phyloP scores from a whole-genome alignment of 257 asterid species.

The Ilex aquifolium region DNA sequence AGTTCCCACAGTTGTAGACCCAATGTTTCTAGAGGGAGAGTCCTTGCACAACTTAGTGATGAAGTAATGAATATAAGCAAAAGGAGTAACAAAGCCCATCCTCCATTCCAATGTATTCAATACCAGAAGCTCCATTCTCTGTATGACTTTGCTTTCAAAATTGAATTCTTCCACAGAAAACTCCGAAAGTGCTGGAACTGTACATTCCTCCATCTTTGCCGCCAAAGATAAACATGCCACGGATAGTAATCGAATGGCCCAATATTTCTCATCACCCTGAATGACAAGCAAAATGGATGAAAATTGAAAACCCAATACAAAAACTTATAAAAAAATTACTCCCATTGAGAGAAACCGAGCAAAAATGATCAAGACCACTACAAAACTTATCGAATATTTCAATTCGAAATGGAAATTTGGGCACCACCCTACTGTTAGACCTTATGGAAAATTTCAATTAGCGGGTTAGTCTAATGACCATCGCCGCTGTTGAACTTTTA shows the following conservation, averaged over 20 bases:
- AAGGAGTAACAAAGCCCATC: conserved; percentile 48
- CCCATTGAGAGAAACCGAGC: too few relatives aligned
- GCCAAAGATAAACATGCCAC: conserved; percentile 60
- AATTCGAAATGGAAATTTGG: too few relatives aligned
- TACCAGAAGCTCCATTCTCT: conserved; percentile 55
- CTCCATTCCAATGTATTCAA: conserved; percentile 51
- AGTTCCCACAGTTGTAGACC: conserved; percentile 22
- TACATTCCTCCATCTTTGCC: conserved; percentile 55
- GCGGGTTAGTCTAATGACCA: too few relatives aligned
- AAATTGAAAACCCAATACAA: not conserved
- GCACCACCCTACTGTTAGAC: too few relatives aligned
- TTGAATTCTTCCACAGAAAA: conserved; percentile 25
- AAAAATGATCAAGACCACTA: too few relatives aligned
- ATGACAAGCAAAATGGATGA: not conserved
- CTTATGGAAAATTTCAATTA: too few relatives aligned
- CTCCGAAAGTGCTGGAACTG: conserved; percentile 31
- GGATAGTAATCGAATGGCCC: conserved; percentile 43
- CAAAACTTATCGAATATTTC: too few relatives aligned
- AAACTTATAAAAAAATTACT: too few relatives aligned
- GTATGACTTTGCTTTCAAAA: conserved; percentile 36
- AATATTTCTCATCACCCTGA: conserved; percentile 26
- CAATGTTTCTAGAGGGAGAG: conserved; percentile 1
- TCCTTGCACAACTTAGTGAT: conserved; percentile 23
- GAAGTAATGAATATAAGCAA: conserved; percentile 39
- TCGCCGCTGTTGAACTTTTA: too few relatives aligned